Evolutionary conservation across 163 green algal genomes (phyloP).

Genomic region (Trebouxiophyceae sp.): DNA sequence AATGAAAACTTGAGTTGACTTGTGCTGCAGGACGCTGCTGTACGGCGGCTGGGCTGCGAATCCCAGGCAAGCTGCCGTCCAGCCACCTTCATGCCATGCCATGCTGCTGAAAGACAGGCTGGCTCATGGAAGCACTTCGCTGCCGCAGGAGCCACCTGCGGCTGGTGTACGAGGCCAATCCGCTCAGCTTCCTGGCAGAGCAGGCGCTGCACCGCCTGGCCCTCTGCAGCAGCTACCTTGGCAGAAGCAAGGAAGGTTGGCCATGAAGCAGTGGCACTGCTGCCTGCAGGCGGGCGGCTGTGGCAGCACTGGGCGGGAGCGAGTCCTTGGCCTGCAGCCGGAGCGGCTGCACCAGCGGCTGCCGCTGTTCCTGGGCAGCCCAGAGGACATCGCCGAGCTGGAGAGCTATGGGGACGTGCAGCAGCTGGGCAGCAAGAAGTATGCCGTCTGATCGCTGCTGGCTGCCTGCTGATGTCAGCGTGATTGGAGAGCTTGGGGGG

Average conservation of each 20-base stretch:
- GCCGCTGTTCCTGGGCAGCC: constrained; percentile 38
- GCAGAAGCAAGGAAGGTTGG: neutral
- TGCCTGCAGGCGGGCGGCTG: constrained; percentile 8
- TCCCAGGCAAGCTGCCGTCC: constrained; percentile 10
- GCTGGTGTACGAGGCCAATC: constrained; percentile 37
- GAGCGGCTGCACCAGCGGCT: constrained; percentile 27
- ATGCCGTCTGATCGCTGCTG: no score
- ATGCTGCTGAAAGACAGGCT: no score
- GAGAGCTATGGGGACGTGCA: constrained; percentile 54
- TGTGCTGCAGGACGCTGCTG: constrained; percentile 25
- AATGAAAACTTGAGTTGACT: neutral
- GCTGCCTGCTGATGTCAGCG: no score
- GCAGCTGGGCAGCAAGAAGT: constrained; percentile 33
- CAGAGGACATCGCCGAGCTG: constrained; percentile 53
- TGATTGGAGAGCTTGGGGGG: no score
- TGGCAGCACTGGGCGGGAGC: neutral
- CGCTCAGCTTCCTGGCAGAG: constrained; percentile 32
- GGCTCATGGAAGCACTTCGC: no score
- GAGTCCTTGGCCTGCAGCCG: constrained; percentile 13
- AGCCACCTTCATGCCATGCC: no score
- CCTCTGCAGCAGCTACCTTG: neutral
- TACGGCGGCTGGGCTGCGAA: constrained; percentile 41
- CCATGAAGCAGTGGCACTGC: neutral
- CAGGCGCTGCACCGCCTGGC: constrained; percentile 4
- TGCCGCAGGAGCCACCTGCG: constrained; percentile 25